A percentile compares a stretch with the other conserved stretches of the same genome.
phyloP scores from a whole-genome alignment of 2,329 filamentous ascomycete genomes.

The Fusarium setosum region DNA sequence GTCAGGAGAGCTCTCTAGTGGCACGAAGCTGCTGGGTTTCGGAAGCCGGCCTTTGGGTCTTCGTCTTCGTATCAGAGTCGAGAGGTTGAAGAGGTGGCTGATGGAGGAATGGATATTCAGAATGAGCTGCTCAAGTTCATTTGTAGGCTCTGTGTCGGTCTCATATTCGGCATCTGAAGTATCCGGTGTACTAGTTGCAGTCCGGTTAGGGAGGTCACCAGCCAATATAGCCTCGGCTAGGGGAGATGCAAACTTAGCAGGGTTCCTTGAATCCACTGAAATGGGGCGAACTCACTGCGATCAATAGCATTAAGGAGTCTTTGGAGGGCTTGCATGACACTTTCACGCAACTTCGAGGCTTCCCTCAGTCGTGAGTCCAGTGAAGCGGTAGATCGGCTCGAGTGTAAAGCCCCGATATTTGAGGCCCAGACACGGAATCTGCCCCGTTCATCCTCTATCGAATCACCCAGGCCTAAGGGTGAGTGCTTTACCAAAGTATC shows the following conservation, averaged over 20 bases:
- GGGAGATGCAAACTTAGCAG: too few species aligned
- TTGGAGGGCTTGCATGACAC: background rate
- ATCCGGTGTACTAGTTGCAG: background rate
- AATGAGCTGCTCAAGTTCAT: slow-evolving; percentile 6
- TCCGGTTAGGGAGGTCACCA: background rate
- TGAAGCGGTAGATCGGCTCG: background rate
- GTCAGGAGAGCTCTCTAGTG: slow-evolving; percentile 1
- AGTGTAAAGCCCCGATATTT: slow-evolving; percentile 11
- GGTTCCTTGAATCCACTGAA: too few species aligned
- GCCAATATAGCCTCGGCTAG: background rate
- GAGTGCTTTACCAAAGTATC: background rate
- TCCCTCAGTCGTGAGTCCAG: background rate
- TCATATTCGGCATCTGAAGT: background rate
- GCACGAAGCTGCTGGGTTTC: background rate
- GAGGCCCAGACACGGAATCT: slow-evolving; percentile 9
- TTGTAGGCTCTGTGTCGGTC: background rate
- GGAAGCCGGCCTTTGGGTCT: background rate
- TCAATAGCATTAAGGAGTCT: background rate
- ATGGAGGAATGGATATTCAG: background rate
- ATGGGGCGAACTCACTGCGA: background rate
- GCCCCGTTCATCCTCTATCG: background rate
- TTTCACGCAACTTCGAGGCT: background rate
- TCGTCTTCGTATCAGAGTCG: background rate
- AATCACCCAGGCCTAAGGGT: background rate
- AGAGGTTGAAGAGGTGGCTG: slow-evolving; percentile 3